Evolutionary conservation across 768 basidiomycete genomes (phyloP).

Genomic region (Pulveroboletus sp.): DNA sequence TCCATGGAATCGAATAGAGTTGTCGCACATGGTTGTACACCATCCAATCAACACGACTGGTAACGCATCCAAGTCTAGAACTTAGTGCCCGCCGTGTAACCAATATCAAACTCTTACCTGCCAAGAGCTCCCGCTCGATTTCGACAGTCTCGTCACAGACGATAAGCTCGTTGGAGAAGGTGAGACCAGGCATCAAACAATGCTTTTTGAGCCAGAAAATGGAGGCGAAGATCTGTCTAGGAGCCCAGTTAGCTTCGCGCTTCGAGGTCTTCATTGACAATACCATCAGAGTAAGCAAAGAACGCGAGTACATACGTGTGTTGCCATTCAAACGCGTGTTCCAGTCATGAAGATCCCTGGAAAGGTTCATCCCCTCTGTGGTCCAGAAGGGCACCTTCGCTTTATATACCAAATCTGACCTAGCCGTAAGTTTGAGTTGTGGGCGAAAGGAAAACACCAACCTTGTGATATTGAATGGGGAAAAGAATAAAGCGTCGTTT

Average conservation of each 20-base stretch:
- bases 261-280: constrained; percentile 31
- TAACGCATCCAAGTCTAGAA: constrained; percentile 60
- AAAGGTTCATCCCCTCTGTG: constrained; percentile 87
- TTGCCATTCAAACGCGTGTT: constrained; percentile 70
- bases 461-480: constrained; percentile 91
- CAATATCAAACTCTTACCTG: constrained; percentile 42
- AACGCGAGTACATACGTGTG: no score
- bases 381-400: constrained; percentile 95
- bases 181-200: constrained; percentile 94
- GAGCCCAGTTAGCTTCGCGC: constrained; percentile 93
- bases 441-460: not conserved
- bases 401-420: constrained; percentile 89
- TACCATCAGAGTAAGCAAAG: not conserved
- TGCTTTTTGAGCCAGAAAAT: constrained; percentile 99
- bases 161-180: constrained; percentile 96
- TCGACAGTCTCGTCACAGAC: constrained; percentile 88
- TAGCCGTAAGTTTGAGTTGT: not conserved
- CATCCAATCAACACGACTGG: no score
- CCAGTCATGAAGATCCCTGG: constrained; percentile 85
- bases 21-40: constrained; percentile 64
- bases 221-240: constrained; percentile 90
- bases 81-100: not conserved
- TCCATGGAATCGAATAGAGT: constrained; percentile 97
- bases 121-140: constrained; percentile 86
- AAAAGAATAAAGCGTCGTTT: constrained; percentile 85